Conservation (phyloP, 768 basidiomycete species). For the Kwoniella europaea region DNA sequence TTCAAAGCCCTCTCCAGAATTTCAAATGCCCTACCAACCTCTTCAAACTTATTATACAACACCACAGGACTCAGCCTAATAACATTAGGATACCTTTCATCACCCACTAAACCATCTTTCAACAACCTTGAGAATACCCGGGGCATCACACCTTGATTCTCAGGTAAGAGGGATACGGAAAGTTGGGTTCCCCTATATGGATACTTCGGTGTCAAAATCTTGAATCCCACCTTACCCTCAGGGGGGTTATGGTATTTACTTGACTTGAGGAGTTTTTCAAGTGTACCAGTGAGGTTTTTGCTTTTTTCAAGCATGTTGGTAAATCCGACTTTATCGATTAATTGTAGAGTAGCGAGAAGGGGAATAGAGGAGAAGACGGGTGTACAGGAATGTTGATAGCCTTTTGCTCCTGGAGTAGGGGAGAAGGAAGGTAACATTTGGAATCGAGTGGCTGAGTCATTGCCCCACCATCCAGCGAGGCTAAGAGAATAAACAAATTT, state of each 20-base stretch:
- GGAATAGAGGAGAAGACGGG: conserved; percentile 77
- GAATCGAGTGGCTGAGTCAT: conserved; percentile 84
- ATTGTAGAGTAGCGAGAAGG: conserved; percentile 78
- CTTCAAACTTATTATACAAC: conserved; percentile 80
- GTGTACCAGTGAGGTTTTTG: conserved; percentile 69
- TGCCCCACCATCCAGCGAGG: conserved; percentile 98
- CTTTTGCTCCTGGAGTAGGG: conserved; percentile 86
- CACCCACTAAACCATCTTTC: conserved; percentile 80
- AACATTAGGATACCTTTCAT: conserved; percentile 88
- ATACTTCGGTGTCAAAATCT: conserved; percentile 85
- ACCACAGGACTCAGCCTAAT: conserved; percentile 86
- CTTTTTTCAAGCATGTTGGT: conserved; percentile 74
- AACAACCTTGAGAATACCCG: conserved; percentile 68
- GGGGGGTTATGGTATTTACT: conserved; percentile 67
- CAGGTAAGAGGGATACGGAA: conserved; percentile 68
- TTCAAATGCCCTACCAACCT: conserved; percentile 72
- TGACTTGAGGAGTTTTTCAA: conserved; percentile 69
- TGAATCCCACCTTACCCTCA: conserved; percentile 66
- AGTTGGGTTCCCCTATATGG: conserved; percentile 81
- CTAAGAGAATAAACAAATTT: conserved; percentile 60
- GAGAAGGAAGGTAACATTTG: conserved; percentile 82
- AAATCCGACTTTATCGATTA: conserved; percentile 80
- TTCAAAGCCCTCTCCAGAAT: conserved; percentile 65
- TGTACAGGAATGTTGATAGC: conserved; percentile 96
- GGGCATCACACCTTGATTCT: conserved; percentile 69